Evolutionary conservation across 1,284 basidiomycete genomes (phyloP).

Genomic region (Sporisorium graminicola): DNA sequence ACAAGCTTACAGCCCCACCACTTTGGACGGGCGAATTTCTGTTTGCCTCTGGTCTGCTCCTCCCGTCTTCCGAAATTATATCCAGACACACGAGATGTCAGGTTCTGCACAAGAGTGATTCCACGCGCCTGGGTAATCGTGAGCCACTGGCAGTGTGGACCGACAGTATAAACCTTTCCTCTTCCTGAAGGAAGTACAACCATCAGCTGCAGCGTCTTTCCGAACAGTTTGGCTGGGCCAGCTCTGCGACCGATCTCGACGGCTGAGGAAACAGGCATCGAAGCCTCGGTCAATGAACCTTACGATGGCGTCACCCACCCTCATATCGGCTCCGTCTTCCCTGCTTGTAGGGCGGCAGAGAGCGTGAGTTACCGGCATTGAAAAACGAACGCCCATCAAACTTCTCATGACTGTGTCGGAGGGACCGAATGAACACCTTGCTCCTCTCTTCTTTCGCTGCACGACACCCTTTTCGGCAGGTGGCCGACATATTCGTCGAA

Average conservation of each 20-base stretch:
- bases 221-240: background rate
- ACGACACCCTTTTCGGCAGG: background rate
- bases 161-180: background rate
- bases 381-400: background rate
- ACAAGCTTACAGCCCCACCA: background rate
- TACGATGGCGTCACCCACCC: background rate
- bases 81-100: background rate
- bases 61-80: background rate
- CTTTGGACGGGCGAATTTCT: background rate
- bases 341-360: background rate
- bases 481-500: background rate
- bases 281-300: background rate
- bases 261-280: background rate
- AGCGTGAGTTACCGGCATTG: background rate
- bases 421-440: background rate
- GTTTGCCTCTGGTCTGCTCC: background rate
- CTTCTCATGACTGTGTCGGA: slow-evolving; percentile 1
- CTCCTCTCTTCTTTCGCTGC: background rate
- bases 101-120: background rate
- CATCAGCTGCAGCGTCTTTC: background rate
- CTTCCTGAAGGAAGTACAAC: too few relatives aligned
- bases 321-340: background rate
- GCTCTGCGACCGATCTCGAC: background rate
- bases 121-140: background rate
- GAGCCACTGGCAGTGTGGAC: background rate